Conservation (phyloP, 75 land plant genomes). For the Pinus taeda region DNA sequence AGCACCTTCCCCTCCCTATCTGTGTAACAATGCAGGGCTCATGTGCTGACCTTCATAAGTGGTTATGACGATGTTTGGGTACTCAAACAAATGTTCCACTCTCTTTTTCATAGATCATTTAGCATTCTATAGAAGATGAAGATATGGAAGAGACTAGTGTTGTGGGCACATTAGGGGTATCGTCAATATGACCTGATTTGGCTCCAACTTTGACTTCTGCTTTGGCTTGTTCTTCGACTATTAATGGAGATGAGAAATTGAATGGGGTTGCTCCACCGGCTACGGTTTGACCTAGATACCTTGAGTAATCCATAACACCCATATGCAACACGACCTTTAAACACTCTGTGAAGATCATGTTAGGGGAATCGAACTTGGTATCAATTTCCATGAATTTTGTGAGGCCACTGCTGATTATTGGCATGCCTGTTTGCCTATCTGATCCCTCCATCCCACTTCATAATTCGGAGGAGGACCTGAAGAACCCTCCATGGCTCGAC, state of each 20-base stretch:
- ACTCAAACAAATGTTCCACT: constrained; percentile 83
- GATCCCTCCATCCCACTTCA: background rate
- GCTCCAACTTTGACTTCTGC: background rate
- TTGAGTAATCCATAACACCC: background rate
- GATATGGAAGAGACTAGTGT: constrained; percentile 50
- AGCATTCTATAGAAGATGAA: constrained; percentile 29
- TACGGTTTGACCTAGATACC: constrained; percentile 10
- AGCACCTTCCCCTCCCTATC: constrained; percentile 6
- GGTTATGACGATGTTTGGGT: constrained; percentile 71
- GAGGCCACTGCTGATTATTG: background rate
- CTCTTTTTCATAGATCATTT: constrained; percentile 87
- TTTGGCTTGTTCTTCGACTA: constrained; percentile 8
- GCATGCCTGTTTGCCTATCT: background rate
- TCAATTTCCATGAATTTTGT: background rate
- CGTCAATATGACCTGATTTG: background rate
- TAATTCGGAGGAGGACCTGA: background rate
- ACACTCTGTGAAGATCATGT: constrained; percentile 35
- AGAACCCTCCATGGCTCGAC: background rate
- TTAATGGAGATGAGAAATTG: constrained; percentile 20
- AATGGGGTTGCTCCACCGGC: constrained; percentile 12
- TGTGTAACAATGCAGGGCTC: constrained; percentile 54
- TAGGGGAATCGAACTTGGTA: constrained; percentile 12
- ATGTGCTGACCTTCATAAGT: constrained; percentile 89
- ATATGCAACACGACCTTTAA: constrained; percentile 10
- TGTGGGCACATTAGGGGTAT: constrained; percentile 6